Conservation (phyloP, 139 green algal genomes). For the Tetratostichococcus sp. region DNA sequence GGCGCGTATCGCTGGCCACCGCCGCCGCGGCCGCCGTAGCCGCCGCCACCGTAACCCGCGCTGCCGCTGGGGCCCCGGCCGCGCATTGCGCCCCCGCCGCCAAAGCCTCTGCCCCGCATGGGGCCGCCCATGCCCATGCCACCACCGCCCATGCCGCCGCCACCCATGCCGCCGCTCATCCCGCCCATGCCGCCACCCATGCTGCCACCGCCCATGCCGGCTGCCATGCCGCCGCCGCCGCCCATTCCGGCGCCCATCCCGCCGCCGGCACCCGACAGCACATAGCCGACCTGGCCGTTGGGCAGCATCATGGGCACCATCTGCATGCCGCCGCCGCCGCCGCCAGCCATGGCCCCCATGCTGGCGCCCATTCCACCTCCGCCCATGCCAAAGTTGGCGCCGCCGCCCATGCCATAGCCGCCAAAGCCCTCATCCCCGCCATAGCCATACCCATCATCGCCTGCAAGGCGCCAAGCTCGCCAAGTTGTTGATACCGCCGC, state of each 20-base stretch:
- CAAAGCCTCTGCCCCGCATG: neutral
- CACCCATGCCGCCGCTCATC: slow-evolving; percentile 1
- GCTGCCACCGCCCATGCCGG: slow-evolving; percentile 5
- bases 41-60: slow-evolving; percentile 1
- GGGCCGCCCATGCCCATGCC: slow-evolving; percentile 5
- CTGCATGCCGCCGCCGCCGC: slow-evolving; percentile 4
- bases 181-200: neutral
- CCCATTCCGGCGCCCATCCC: slow-evolving; percentile 10
- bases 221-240: neutral
- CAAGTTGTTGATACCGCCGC: too few relatives aligned
- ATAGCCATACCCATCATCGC: slow-evolving; percentile 40
- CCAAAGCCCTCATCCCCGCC: slow-evolving; percentile 12
- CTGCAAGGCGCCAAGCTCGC: slow-evolving; percentile 21
- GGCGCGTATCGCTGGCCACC: slow-evolving; percentile 28
- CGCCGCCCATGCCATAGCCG: slow-evolving; percentile 5
- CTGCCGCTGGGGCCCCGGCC: neutral
- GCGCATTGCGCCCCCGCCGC: neutral
- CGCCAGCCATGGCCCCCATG: slow-evolving; percentile 2
- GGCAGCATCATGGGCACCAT: slow-evolving; percentile 54
- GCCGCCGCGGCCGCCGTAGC: slow-evolving; percentile 5
- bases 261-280: neutral
- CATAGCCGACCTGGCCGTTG: slow-evolving; percentile 51
- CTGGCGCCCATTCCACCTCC: slow-evolving; percentile 19
- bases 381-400: slow-evolving; percentile 7
- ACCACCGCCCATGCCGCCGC: slow-evolving; percentile 12